phyloP scores from a whole-genome alignment of 2,329 filamentous ascomycete genomes.

The Tolypocladium endophyticum region DNA sequence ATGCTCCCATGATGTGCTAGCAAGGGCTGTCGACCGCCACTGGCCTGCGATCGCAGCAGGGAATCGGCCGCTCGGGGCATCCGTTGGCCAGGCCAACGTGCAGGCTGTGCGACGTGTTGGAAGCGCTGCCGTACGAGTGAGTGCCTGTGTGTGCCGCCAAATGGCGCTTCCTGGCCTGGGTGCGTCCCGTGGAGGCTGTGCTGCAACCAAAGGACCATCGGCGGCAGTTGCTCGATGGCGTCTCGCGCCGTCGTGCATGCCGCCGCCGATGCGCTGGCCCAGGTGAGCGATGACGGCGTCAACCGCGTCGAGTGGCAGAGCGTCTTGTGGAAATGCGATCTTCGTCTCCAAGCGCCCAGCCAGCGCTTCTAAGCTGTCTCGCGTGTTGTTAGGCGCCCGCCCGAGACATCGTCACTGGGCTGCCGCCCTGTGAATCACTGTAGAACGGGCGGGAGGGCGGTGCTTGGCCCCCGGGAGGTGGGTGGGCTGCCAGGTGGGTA shows the following conservation, averaged over 20 bases:
- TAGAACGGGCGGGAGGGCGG: too few species aligned
- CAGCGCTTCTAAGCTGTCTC: neutral
- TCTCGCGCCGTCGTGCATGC: neutral
- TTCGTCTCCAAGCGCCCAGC: neutral
- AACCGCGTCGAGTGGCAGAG: neutral
- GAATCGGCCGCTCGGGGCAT: neutral
- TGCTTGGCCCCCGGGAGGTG: neutral
- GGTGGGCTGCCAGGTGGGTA: too few species aligned
- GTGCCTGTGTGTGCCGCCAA: neutral
- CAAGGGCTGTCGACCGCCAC: neutral
- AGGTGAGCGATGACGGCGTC: neutral
- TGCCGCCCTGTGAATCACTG: neutral
- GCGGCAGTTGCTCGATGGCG: neutral
- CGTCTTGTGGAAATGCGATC: neutral
- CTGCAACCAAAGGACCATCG: neutral
- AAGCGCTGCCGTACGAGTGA: too few species aligned
- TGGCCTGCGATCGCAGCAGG: neutral
- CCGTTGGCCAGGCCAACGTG: too few species aligned
- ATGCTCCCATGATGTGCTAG: neutral
- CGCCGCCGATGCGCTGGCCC: neutral
- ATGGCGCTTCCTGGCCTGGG: neutral
- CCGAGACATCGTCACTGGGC: neutral
- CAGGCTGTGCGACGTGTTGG: too few species aligned
- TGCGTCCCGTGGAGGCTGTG: neutral
- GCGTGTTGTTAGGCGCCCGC: neutral